These are phyloP conservation scores for Papiliotrema nemorosa DNA, from an alignment of 1,284 basidiomycete genomes.

Conservation along the genomic window DNA sequence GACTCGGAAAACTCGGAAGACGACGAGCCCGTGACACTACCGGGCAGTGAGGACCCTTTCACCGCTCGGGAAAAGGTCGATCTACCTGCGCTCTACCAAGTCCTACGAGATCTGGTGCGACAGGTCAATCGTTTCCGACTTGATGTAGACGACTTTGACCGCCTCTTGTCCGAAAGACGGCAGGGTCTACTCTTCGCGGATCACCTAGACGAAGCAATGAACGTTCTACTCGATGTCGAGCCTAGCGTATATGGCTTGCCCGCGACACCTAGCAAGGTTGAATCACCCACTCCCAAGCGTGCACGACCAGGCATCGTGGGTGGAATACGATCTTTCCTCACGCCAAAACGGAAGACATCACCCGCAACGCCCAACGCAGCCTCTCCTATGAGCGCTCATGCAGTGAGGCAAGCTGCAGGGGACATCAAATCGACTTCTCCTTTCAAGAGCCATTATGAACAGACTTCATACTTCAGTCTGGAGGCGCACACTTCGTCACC, in stretches of 20 bases:
- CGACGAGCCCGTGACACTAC: constrained; percentile 10
- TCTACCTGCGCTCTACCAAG: constrained; percentile 68
- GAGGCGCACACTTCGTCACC: constrained; percentile 62
- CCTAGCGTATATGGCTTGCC: constrained; percentile 23
- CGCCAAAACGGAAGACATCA: constrained; percentile 59
- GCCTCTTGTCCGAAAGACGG: constrained; percentile 75
- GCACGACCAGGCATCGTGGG: constrained; percentile 21
- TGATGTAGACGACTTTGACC: constrained; percentile 67
- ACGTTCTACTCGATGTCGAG: constrained; percentile 61
- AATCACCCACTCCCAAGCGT: constrained; percentile 3
- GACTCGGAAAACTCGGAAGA: constrained; percentile 14
- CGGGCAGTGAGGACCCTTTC: constrained; percentile 18
- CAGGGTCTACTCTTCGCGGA: constrained; percentile 88
- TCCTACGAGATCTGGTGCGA: constrained; percentile 70
- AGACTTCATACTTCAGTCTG: constrained; percentile 68
- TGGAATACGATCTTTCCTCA: constrained; percentile 70
- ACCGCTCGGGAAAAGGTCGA: constrained; percentile 5
- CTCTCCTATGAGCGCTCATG: constrained; percentile 21
- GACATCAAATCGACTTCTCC: constrained; percentile 62
- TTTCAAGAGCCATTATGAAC: constrained; percentile 78
- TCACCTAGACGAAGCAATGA: constrained; percentile 85
- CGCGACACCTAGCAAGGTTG: constrained; percentile 18
- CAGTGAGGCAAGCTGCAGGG: constrained; percentile 6
- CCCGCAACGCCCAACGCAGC: constrained; percentile 22
- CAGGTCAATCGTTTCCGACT: constrained; percentile 44